Evolutionary conservation across 2,329 filamentous ascomycete genomes (phyloP), one percentile per base, ranked within the genome.

Genomic region (Pseudogymnoascus sp.): DNA sequence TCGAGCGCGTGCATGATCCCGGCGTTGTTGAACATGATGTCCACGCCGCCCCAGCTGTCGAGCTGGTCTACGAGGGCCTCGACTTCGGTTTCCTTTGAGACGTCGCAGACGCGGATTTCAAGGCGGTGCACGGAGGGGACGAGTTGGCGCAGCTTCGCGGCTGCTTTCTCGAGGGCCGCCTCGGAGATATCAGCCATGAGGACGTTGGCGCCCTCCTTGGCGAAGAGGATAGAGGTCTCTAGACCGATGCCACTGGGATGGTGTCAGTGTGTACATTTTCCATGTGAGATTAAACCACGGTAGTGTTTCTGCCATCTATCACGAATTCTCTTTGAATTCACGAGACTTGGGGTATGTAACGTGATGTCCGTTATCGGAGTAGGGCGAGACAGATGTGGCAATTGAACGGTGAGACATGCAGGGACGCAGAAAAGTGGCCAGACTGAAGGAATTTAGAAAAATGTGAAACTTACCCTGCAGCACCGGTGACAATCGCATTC

Each of bases 1-100:
- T 86, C 84, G 64, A 88, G 80, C 22, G 81, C 82, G 72, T 91
- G 88, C 88, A 91, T 91, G 69, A 91, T 91, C 14, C 89, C 89
- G 14, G 89, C 89, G 70, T 91, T 91, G 79, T 91, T 91, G 82
- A 91, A 91, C 69, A 91, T 86, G 70, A 91, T 81, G 70, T 91
- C 89, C 0, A 88, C 75, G 40, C 89, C 89, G 66, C 88, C 89
- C 85, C 87, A 89, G 24, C 80, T 74, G 70, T 91, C 88, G 33
- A 89, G 75, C 14, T 81, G 77, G 59, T 83, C 82, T 28, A 91
- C 78, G 66, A 85, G 81, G 14, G 82, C 81, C 67, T 85, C 76
- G 16, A 91, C 81, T 22, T 89, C 82, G 31, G 81, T 73, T 72
- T 91, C 89, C 71, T 87, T 88, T 69, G 86, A 86, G 37, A 91